These are phyloP conservation scores for Chrysosphaeria jannelii DNA, from an alignment of 2,329 filamentous ascomycete species.

Conservation along the genomic window DNA sequence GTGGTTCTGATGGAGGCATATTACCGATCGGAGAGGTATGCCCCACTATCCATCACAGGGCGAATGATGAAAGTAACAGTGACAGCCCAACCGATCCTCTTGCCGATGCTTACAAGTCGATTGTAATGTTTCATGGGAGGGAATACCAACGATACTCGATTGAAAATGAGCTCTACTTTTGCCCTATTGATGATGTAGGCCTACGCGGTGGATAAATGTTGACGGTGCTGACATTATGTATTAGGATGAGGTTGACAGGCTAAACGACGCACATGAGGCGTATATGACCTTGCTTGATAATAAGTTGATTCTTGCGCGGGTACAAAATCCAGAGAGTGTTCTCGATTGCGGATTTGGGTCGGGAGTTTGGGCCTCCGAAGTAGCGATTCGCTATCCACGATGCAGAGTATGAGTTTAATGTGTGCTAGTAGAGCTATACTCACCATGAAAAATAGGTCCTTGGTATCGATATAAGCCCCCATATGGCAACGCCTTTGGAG, in stretches of 20 bases:
- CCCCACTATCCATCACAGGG: no score
- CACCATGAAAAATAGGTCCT: conserved; percentile 21
- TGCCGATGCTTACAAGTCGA: conserved; percentile 26
- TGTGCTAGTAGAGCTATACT: no score
- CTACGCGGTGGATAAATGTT: not conserved
- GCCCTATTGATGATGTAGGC: conserved; percentile 38
- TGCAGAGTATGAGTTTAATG: conserved; percentile 25
- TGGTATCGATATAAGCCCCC: conserved; percentile 40
- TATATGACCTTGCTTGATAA: conserved; percentile 33
- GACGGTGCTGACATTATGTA: not conserved
- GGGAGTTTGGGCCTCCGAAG: conserved; percentile 39
- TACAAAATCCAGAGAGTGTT: conserved; percentile 23
- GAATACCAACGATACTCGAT: conserved; percentile 37
- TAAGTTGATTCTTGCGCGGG: conserved; percentile 37
- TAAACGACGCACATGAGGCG: conserved; percentile 30
- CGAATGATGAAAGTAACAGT: no score
- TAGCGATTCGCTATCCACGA: conserved; percentile 29
- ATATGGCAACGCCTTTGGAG: conserved; percentile 31
- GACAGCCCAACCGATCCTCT: conserved; percentile 18
- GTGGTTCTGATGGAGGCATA: no score
- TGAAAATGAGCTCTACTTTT: conserved; percentile 32
- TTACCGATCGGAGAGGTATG: no score
- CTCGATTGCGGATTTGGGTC: conserved; percentile 46
- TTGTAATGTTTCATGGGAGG: conserved; percentile 27
- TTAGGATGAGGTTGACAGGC: conserved; percentile 36